Conservation (phyloP, 78 protist genomes). For the Anaeramoeba ignava region DNA sequence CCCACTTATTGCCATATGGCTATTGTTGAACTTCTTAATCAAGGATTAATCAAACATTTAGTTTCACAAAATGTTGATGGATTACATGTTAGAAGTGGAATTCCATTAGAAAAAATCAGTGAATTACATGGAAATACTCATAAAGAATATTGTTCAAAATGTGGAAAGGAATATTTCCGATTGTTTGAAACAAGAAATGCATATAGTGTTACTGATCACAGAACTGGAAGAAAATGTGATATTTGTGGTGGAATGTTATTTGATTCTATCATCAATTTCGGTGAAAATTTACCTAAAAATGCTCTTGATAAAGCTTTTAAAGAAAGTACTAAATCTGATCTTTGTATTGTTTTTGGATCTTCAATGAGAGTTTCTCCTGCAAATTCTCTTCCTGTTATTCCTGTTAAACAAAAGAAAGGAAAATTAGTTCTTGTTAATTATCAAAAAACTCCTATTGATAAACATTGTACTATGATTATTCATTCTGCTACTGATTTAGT, state of each 20-base stretch:
- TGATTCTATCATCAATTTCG: constrained; percentile 35
- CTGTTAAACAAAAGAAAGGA: too few species aligned
- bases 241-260: neutral
- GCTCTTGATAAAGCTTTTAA: neutral
- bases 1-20: constrained; percentile 16
- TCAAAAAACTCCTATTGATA: too few species aligned
- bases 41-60: constrained; percentile 10
- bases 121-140: constrained; percentile 32
- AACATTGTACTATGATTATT: too few species aligned
- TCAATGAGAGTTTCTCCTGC: constrained; percentile 19
- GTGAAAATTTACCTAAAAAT: constrained; percentile 19
- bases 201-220: neutral
- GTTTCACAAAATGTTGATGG: constrained; percentile 26
- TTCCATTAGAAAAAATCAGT: neutral
- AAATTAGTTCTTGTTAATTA: too few species aligned
- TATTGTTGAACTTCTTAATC: neutral
- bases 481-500: too few species aligned
- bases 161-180: constrained; percentile 1
- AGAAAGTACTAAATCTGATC: neutral
- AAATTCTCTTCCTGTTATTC: too few species aligned
- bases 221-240: constrained; percentile 26
- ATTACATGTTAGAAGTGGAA: constrained; percentile 17
- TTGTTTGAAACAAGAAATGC: neutral
- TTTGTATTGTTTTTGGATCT: constrained; percentile 19
- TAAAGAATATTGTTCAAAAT: constrained; percentile 16